Conservation (phyloP, 495 filamentous ascomycete genomes). For the Podospora pseudoanserina region DNA sequence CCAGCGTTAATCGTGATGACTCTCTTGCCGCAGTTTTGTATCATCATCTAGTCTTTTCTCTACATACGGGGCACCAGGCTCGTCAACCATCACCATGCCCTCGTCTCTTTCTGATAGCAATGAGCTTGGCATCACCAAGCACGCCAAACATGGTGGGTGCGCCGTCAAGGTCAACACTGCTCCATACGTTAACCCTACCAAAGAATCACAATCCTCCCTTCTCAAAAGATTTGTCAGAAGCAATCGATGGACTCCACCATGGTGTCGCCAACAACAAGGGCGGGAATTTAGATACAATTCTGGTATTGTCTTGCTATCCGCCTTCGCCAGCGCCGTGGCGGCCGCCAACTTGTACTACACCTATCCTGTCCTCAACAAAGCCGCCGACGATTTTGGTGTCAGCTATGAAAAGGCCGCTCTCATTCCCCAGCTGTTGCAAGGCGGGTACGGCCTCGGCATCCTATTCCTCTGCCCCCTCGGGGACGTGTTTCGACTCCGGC, state of each 20-base stretch:
- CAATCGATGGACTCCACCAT: neutral
- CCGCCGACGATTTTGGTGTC: conserved; percentile 62
- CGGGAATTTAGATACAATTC: neutral
- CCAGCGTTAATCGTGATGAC: neutral
- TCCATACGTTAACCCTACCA: neutral
- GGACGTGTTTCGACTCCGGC: conserved; percentile 63
- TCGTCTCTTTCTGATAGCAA: neutral
- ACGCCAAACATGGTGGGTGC: neutral
- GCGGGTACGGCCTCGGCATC: conserved; percentile 70
- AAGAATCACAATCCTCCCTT: neutral
- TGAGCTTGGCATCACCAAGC: neutral
- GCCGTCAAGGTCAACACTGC: neutral
- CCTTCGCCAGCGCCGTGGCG: conserved; percentile 35
- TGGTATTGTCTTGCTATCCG: neutral
- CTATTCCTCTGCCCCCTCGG: conserved; percentile 73
- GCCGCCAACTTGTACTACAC: conserved; percentile 76
- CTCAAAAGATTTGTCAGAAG: neutral
- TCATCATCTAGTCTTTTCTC: neutral
- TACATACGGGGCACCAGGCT: no score
- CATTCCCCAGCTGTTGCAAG: conserved; percentile 72
- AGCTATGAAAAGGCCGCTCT: conserved; percentile 51
- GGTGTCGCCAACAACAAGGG: neutral
- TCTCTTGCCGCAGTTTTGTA: neutral
- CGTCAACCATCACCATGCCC: neutral
- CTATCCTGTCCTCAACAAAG: conserved; percentile 65